Conservation (phyloP, 768 basidiomycete genomes). For the Boletus insuetus region DNA sequence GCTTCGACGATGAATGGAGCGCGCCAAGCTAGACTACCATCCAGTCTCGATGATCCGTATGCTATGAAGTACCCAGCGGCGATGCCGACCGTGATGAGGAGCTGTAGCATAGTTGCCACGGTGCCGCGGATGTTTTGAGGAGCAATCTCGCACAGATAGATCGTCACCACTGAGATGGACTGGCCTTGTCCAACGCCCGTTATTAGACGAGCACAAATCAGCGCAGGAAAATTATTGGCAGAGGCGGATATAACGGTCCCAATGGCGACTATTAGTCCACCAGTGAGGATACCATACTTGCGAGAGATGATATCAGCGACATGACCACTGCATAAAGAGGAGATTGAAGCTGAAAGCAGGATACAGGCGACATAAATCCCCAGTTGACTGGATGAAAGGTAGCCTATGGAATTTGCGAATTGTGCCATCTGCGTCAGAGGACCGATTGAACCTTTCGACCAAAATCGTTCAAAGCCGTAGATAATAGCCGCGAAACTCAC, state of each 20-base stretch:
- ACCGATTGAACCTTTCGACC: conserved; percentile 34
- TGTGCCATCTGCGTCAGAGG: conserved; percentile 47
- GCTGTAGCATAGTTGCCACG: conserved; percentile 40
- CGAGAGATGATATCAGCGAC: conserved; percentile 46
- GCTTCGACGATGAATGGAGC: conserved; percentile 27
- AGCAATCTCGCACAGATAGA: conserved; percentile 42
- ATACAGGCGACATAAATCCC: conserved; percentile 45
- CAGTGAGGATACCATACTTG: conserved; percentile 43
- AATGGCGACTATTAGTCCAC: conserved; percentile 40
- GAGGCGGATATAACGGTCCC: conserved; percentile 41
- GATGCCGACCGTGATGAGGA: conserved; percentile 44
- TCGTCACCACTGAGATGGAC: conserved; percentile 41
- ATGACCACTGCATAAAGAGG: conserved; percentile 40
- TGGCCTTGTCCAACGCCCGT: conserved; percentile 48
- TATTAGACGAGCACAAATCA: conserved; percentile 45
- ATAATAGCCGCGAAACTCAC: conserved; percentile 4
- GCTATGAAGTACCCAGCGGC: conserved; percentile 33
- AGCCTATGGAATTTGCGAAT: conserved; percentile 38
- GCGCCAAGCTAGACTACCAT: conserved; percentile 27
- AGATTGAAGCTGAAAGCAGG: conserved; percentile 40
- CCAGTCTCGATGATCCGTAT: conserved; percentile 24
- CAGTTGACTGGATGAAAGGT: conserved; percentile 36
- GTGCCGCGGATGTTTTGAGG: conserved; percentile 41
- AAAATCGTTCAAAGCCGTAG: background rate
- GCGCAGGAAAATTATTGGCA: conserved; percentile 33